Evolutionary conservation across 2,329 filamentous ascomycete species (phyloP), one percentile per base, ranked within the genome.

Genomic region (Exophiala sp.): DNA sequence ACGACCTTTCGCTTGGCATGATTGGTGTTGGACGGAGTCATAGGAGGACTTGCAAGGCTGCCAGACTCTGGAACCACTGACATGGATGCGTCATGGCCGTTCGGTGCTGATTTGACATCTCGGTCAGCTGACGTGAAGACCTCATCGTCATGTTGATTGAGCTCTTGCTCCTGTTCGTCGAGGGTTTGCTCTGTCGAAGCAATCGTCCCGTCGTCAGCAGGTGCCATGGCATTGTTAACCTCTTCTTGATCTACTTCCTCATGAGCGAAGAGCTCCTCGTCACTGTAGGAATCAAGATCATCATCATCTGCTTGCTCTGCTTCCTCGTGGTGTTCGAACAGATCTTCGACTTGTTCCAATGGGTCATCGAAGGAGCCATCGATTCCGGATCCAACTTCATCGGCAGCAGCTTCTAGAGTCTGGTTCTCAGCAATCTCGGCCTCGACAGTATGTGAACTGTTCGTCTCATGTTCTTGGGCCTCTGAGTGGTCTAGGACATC

Each of bases 1-100:
- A 46, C 51, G 19, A 47, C 52, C 32, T 61, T 61, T 37, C 59
- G 58, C 46, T 61, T 61, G n/a, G 43, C 39, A 9, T 44, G 45
- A n/a, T 41, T 48, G 23, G 10, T 22, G 22, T 56, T 54, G 23
- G 45, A 46, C 2, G 58, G 53, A n/a, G 56, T 58, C 10, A 47
- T 21, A 23, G 53, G 53, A 43, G 53, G 30, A 46, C 52, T 54
- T 4, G 35, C 40, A 37, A 39, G 32, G 29, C 29, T 46, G 16
- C 27, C 27, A 23, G 43, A 16, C 34, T 39, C 35, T 3, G 32
- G 21, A 27, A 21, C 35, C 27, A 21, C 22, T 30, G 43, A n/a
- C 18, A 46, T 35, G n/a, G 43, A 22, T 16, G 37, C 24, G 13
- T 29, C 30, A 16, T 18, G 29, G 21, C 24, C 41, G 23, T 43